phyloP scores from a whole-genome alignment of 352 stramenopile species.

The Globisporangium parvum region DNA sequence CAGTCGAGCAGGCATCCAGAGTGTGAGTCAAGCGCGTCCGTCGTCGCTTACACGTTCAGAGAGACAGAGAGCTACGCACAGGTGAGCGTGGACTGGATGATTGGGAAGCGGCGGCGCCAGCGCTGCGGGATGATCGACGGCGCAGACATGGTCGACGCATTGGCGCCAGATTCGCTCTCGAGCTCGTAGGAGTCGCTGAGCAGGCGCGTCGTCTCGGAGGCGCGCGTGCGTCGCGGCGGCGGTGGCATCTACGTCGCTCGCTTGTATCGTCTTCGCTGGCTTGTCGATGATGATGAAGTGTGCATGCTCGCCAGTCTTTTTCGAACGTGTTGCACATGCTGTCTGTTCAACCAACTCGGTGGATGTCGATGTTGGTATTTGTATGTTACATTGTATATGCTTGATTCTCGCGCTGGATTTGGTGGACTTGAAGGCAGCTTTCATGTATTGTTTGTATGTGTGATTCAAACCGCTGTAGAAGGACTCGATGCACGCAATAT shows the following conservation, averaged over 20 bases:
- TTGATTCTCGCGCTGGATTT: too few species aligned
- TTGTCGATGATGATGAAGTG: background rate
- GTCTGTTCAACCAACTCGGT: too few species aligned
- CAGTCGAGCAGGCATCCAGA: too few species aligned
- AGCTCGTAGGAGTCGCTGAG: conserved; percentile 3
- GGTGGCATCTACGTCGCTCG: background rate
- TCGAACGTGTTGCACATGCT: too few species aligned
- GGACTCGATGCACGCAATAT: too few species aligned
- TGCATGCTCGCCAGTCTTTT: too few species aligned
- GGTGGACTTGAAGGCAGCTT: too few species aligned
- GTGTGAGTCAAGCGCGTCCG: background rate
- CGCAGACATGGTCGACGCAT: conserved; percentile 5
- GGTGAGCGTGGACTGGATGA: conserved; percentile 13
- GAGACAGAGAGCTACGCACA: conserved; percentile 1
- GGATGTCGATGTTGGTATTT: too few species aligned
- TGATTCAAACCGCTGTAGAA: too few species aligned
- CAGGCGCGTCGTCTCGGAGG: conserved; percentile 9
- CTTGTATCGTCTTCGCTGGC: too few species aligned
- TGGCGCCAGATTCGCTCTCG: background rate
- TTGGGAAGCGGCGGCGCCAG: conserved; percentile 15
- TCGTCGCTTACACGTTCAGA: background rate
- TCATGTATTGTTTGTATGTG: too few species aligned
- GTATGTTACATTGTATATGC: too few species aligned
- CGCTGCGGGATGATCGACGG: conserved; percentile 16
- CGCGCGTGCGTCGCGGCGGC: background rate